A percentile compares a stretch with the other conserved stretches of the same genome.
These are phyloP conservation scores for Sicyos baderoa DNA, from an alignment of 306 rosid genomes.

Conservation along the genomic window DNA sequence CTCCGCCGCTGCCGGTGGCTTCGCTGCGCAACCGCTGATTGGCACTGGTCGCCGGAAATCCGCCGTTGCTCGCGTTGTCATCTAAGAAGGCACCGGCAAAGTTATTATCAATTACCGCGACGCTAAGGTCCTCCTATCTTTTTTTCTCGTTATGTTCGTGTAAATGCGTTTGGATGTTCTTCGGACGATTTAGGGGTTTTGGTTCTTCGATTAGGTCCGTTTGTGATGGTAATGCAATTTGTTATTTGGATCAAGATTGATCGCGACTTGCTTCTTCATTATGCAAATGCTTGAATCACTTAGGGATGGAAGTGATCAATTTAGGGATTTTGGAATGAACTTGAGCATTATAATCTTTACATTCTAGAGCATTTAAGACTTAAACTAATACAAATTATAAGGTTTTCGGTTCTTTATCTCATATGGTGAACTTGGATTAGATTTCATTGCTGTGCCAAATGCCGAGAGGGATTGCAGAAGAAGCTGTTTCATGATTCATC, in stretches of 20 bases:
- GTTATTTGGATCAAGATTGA: neutral
- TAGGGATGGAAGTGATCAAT: constrained; percentile 7
- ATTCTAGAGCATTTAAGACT: neutral
- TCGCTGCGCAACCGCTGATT: constrained; percentile 72
- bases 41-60: constrained; percentile 86
- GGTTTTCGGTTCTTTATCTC: too few species aligned
- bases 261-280: neutral
- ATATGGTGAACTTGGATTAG: neutral
- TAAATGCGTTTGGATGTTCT: neutral
- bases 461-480: neutral
- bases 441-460: neutral
- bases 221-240: neutral
- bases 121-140: constrained; percentile 45
- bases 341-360: neutral
- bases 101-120: constrained; percentile 82
- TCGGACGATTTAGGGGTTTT: neutral
- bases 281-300: neutral
- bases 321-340: neutral
- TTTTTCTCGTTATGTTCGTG: neutral
- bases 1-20: constrained; percentile 57
- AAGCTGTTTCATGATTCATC: too few species aligned
- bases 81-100: constrained; percentile 83
- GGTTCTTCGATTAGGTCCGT: neutral
- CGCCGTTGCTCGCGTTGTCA: constrained; percentile 85
- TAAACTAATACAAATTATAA: too few species aligned